Evolutionary conservation across 2,329 filamentous ascomycete species (phyloP), one percentile per base, ranked within the genome.

Genomic region (Ophidiomyces ophidiicola): DNA sequence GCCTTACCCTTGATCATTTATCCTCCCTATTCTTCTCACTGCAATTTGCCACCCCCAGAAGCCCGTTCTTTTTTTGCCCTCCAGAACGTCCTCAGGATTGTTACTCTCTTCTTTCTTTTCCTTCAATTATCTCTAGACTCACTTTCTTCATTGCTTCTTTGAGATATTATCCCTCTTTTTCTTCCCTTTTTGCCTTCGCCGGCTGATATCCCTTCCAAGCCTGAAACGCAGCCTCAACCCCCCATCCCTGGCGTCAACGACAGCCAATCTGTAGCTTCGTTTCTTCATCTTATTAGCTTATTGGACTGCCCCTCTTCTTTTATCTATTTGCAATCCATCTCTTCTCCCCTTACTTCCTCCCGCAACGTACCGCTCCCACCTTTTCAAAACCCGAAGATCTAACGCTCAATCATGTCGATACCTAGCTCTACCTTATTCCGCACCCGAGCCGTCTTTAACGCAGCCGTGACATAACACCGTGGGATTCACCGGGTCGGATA

Each of bases 391-490:
- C 45, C n/a, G n/a, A n/a, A 48, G 48, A 44, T 57, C 57, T 57
- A 55, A 60, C 55, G 48, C 54, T 60, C 53, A 58, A 53, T n/a
- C 42, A 53, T 61, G 47, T 51, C 49, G 49, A 50, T 45, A 53
- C 50, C 53, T 61, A 63, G 59, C 58, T 57, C 47, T 47, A 38
- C 32, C 44, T 42, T 40, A 18, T 34, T 17, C 11, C 20, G n/a
- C 19, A 25, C 14, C 36, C 19, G 23, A 7, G 17, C 37, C 14
- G 18, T 40, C 35, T 40, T 36, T 43, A 20, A 32, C 32, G 35
- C 33, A 15, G 31, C 39, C 7, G 38, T 37, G 37, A 47, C 43
- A 41, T 46, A 42, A 29, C 36, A 12, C 23, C n/a, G 14, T 25
- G 33, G 18, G n/a, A 21, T 20, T 25, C n/a, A 20, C 29, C 17